Base-by-base conservation (phyloP, 225 moss, liverwort and hornwort genomes). In the Bryum argenteum region DNA sequence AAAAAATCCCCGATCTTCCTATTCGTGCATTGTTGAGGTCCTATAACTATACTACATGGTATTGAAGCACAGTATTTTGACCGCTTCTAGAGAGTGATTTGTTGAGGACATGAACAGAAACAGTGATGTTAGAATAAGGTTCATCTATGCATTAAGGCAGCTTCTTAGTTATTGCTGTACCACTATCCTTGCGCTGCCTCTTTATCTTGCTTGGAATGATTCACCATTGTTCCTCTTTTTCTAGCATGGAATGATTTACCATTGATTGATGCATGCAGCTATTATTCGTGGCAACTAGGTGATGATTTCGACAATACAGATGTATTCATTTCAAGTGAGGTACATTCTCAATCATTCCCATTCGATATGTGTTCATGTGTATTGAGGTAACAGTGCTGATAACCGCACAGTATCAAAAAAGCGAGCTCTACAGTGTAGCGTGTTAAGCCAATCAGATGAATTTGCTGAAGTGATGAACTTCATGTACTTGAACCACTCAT, bases 211-310 rank as follows among this genome's bases (percentile, higher is more conserved):
- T 56, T 67, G 45, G 24, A 54, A 58, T 45, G 51, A 26, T 65
- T 66, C 68, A n/a, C n/a, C n/a, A n/a, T n/a, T n/a, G n/a, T n/a
- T n/a, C n/a, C n/a, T n/a, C n/a, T n/a, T n/a, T n/a, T n/a, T 28
- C 28, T 28, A 5, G 33, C 33, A n/a, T 54, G 43, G 45, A 75
- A 47, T 72, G 17, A 66, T 65, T 81, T 63, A 75, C 48, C 26
- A 12, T 78, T 57, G 41, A 26, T 55, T 1, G 40, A 71, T 54
- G 62, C 28, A 48, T 81, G 81, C 87, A 87, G 87, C 63, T 87
- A 87, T 77, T 87, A 87, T 77, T 84, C 87, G n/a, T 87, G 87
- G 87, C 78, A 81, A 77, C 28, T 87, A 56, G 75, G 77, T 75
- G 84, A 79, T 33, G 87, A 84, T 65, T 81, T 87, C 57, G 84